These are phyloP conservation scores for Euphorbia corollata DNA, from an alignment of 441 rosid genomes.

Conservation along the genomic window DNA sequence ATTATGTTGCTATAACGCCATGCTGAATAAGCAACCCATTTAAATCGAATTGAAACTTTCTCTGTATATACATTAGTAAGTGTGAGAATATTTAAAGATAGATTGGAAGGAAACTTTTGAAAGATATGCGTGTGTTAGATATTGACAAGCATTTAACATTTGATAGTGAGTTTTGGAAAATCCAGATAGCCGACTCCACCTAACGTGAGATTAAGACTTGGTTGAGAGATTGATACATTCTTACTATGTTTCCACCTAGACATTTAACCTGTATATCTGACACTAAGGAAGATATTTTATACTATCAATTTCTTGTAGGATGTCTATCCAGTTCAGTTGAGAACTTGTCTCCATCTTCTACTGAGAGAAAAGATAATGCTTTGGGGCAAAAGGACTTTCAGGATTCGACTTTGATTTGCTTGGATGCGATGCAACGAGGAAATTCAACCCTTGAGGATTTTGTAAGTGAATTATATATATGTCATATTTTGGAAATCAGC, in stretches of 20 bases:
- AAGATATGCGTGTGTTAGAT: too few species aligned
- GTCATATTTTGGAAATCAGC: not conserved
- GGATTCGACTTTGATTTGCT: slow-evolving; percentile 45
- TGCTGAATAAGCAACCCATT: not conserved
- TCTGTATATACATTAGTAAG: too few species aligned
- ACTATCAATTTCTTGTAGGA: slow-evolving; percentile 23
- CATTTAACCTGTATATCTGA: not conserved
- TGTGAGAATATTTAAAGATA: too few species aligned
- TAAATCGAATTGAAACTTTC: not conserved
- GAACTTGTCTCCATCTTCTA: not conserved
- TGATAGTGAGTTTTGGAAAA: too few species aligned
- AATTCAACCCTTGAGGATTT: slow-evolving; percentile 87
- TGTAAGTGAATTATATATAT: slow-evolving; percentile 32
- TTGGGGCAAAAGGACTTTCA: slow-evolving; percentile 16
- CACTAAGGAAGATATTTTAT: not conserved
- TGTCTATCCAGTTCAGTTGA: slow-evolving; percentile 19
- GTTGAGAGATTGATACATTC: too few species aligned
- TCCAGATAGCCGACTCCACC: too few species aligned
- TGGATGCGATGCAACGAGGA: slow-evolving; percentile 72
- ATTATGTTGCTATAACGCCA: not conserved
- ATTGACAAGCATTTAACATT: too few species aligned
- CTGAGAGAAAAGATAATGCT: slow-evolving; percentile 9
- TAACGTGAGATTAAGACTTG: too few species aligned
- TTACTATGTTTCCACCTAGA: not conserved
- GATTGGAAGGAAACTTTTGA: too few species aligned